Evolutionary conservation across 2,329 filamentous ascomycete species (phyloP).

Genomic region (Aspergillus costaricaensis): DNA sequence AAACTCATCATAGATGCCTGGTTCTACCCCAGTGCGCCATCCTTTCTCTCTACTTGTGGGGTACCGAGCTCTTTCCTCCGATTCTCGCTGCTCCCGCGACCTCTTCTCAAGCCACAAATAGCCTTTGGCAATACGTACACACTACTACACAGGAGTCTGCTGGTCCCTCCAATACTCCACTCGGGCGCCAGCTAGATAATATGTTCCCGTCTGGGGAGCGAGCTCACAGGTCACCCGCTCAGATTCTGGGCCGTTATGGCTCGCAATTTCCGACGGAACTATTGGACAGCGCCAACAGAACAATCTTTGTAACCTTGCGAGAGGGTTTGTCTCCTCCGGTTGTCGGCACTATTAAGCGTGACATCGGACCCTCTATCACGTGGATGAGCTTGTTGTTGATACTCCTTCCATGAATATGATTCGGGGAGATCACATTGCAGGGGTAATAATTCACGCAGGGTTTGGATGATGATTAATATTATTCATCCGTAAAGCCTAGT

Average conservation of each 20-base stretch:
- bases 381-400: slow-evolving; percentile 6
- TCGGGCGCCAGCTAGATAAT: background rate
- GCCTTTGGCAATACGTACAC: background rate
- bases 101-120: background rate
- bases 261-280: background rate
- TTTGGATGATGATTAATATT: background rate
- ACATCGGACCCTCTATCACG: slow-evolving; percentile 12
- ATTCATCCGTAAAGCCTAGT: background rate
- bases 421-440: no score
- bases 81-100: slow-evolving; percentile 17
- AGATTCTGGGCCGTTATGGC: background rate
- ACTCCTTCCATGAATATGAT: no score
- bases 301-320: background rate
- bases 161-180: background rate
- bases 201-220: background rate
- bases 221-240: background rate
- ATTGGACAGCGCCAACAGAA: background rate
- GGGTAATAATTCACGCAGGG: background rate
- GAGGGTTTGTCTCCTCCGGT: slow-evolving; percentile 5
- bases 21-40: background rate
- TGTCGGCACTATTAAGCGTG: slow-evolving; percentile 12
- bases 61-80: slow-evolving; percentile 14
- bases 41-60: background rate
- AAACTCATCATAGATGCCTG: background rate
- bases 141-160: background rate